Conservation (phyloP, 208 protist species). For the Leishmania major region DNA sequence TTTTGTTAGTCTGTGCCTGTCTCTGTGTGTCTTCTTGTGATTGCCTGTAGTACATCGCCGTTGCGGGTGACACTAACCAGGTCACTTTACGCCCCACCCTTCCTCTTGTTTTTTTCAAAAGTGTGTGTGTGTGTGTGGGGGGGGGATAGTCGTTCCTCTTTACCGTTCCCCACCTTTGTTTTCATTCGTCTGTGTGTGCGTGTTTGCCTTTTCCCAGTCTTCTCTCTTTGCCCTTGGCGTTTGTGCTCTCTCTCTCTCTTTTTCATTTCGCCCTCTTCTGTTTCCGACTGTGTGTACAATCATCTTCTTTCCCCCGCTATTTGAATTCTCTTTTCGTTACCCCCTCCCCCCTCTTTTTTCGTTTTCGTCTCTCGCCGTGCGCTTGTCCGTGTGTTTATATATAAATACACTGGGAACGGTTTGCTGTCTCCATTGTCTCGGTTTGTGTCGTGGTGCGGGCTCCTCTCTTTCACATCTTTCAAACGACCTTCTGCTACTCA, state of each 20-base stretch:
- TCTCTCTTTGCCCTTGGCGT: neutral
- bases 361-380: neutral
- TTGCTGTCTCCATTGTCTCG: neutral
- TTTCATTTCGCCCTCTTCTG: neutral
- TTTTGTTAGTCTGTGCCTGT: neutral
- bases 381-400: neutral
- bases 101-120: neutral
- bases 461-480: neutral
- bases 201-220: neutral
- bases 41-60: neutral
- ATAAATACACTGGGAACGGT: neutral
- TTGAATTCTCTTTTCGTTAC: neutral
- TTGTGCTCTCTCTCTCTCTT: neutral
- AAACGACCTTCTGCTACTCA: neutral
- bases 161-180: too few relatives aligned
- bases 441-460: neutral
- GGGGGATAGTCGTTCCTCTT: neutral
- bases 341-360: neutral
- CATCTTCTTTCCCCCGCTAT: neutral
- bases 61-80: neutral
- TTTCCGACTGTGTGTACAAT: neutral
- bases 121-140: neutral
- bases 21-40: neutral
- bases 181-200: neutral
- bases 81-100: neutral